Conservation (phyloP, 2,329 filamentous ascomycete genomes). For the Neurospora sp. region DNA sequence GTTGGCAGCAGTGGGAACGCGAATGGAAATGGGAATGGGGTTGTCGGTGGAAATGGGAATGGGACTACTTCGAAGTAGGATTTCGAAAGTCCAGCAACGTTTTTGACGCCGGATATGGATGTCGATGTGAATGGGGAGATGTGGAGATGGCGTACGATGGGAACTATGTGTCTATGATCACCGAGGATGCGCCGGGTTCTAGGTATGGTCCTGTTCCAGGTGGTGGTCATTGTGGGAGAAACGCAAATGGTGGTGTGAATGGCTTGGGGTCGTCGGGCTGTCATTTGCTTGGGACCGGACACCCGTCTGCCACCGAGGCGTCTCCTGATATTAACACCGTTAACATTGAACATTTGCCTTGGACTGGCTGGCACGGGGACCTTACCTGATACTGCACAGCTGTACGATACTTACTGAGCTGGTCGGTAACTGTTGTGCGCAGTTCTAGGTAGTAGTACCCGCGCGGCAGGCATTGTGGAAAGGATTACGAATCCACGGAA, state of each 20-base stretch:
- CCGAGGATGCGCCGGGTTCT: no score
- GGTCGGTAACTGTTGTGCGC: rapidly evolving
- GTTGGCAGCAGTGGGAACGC: neutral
- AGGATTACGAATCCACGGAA: no score
- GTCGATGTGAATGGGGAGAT: neutral
- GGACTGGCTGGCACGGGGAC: neutral
- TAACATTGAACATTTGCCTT: neutral
- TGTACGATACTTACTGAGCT: neutral
- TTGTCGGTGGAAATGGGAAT: neutral
- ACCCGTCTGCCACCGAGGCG: no score
- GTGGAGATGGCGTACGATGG: neutral
- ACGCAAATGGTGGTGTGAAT: neutral
- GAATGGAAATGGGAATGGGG: neutral
- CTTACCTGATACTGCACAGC: neutral
- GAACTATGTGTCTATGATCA: no score
- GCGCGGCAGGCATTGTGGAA: no score
- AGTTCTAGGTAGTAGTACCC: neutral
- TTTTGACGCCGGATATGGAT: neutral
- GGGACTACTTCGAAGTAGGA: neutral
- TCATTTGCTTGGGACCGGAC: neutral
- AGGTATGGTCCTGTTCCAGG: neutral
- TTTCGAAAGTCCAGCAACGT: neutral
- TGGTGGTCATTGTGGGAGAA: neutral
- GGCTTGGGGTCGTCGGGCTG: neutral
- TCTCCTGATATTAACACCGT: no score